Evolutionary conservation across 257 asterid species (phyloP), one percentile per base, ranked within the genome.

Genomic region (Gentiana straminea): DNA sequence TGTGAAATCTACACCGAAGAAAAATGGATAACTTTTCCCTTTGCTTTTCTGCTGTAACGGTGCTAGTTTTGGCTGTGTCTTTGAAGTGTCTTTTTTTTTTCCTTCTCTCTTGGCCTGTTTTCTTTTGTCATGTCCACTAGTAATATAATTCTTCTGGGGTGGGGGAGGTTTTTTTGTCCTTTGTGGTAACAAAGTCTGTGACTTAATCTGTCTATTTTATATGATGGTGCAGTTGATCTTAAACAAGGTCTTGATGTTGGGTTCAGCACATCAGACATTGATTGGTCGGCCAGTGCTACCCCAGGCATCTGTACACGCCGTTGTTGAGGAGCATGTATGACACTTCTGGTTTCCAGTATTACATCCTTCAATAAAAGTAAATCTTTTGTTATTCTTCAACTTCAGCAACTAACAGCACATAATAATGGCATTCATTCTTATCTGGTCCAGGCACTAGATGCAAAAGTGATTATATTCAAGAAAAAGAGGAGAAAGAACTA

Each of bases 261-360:
- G 98, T 38, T 83, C 97, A 41, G 48, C 51, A 61, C 59, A 77
- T 11, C 94, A 83, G 72, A 84, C 95, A 55, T 77, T 84, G 57
- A 87, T 91, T 61, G 98, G 98, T 13, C 79, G 98, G 57, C 98
- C 98, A 32, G 46, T 83, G 65, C 79, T 87, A 84, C 96, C 93
- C 7, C 84, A 87, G 67, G 96, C 94, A 39, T 77, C 87, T 73
- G 98, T 87, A 68, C 93, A 87, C 73, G 95, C 94, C 70, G 93
- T 87, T 62, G 98, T 91, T 6, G 98, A 91, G 82, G 97, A 91
- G 78, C 98, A 87, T 65, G 97, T 87, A 84, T 73, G 98, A 74
- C 54, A 33, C 13, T 11, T 5, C 43, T 41, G 46, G 5, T 5
- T 58, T 44, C 10, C 4, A 1, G 4, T 41, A 11, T 37, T 49